Evolutionary conservation across 139 green algal species (phyloP).

Genomic region (Volvox africanus): DNA sequence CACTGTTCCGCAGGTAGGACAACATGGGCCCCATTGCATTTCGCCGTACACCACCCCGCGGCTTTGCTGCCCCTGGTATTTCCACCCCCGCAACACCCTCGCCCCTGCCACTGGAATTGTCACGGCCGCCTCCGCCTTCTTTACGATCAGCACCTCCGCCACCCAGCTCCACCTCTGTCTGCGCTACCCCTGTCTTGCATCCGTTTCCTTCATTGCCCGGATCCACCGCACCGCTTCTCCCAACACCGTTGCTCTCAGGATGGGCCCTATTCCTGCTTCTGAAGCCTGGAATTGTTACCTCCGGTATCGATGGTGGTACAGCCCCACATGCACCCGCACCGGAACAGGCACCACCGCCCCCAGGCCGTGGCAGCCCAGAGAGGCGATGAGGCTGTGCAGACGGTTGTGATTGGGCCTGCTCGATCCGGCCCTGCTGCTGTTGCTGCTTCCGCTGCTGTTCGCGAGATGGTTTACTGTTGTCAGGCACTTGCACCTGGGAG

Average conservation of each 20-base stretch:
- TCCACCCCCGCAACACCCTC: neutral
- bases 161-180: too few relatives aligned
- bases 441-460: neutral
- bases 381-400: neutral
- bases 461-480: neutral
- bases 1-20: slow-evolving; percentile 14
- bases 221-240: neutral
- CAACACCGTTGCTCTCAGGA: too few relatives aligned
- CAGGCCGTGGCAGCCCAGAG: neutral
- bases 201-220: too few relatives aligned
- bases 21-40: slow-evolving; percentile 22
- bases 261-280: neutral
- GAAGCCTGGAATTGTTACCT: neutral
- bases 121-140: neutral
- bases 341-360: too few relatives aligned
- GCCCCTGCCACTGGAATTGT: neutral
- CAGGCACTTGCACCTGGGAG: neutral
- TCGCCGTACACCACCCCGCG: slow-evolving; percentile 25
- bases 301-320: neutral
- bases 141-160: neutral
- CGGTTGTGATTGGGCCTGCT: too few relatives aligned
- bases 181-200: neutral
- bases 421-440: neutral
- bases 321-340: too few relatives aligned
- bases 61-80: neutral